phyloP scores from a whole-genome alignment of 2,329 filamentous ascomycete species.

The Aureobasidium uvarum region DNA sequence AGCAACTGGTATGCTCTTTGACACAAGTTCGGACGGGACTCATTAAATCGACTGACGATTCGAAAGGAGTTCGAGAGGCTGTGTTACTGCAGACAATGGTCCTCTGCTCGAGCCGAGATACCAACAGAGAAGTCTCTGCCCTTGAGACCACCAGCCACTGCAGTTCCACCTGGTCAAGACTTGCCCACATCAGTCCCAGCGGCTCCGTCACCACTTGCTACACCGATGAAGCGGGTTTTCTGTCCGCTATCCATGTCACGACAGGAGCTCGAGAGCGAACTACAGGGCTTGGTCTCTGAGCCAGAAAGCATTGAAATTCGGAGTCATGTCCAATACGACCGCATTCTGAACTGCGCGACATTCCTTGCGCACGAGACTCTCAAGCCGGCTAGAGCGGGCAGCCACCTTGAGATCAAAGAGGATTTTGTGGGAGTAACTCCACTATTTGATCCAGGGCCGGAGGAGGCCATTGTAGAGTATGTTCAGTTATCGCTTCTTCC shows the following conservation, averaged over 20 bases:
- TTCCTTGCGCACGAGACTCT: not conserved
- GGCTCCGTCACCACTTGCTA: not conserved
- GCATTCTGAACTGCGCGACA: not conserved
- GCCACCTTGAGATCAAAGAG: not conserved
- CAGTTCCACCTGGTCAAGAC: not conserved
- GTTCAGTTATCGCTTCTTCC: not conserved
- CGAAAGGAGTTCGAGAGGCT: not conserved
- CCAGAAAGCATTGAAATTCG: not conserved
- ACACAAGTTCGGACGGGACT: not conserved
- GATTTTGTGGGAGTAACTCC: not conserved
- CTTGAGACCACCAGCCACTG: not conserved
- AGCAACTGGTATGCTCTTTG: not conserved
- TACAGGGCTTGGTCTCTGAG: not conserved
- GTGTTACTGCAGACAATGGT: not conserved
- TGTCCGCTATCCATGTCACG: not conserved
- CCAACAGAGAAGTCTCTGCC: not conserved
- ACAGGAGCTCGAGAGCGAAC: not conserved
- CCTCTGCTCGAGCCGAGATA: not conserved
- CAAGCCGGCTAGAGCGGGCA: not conserved
- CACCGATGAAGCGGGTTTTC: not conserved
- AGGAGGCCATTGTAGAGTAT: not conserved
- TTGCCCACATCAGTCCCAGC: not conserved
- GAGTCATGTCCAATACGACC: not conserved
- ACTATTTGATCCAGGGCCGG: not conserved
- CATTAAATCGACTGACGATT: not conserved